Conservation (phyloP, 306 rosid species). For the Lathyrus oleraceus region DNA sequence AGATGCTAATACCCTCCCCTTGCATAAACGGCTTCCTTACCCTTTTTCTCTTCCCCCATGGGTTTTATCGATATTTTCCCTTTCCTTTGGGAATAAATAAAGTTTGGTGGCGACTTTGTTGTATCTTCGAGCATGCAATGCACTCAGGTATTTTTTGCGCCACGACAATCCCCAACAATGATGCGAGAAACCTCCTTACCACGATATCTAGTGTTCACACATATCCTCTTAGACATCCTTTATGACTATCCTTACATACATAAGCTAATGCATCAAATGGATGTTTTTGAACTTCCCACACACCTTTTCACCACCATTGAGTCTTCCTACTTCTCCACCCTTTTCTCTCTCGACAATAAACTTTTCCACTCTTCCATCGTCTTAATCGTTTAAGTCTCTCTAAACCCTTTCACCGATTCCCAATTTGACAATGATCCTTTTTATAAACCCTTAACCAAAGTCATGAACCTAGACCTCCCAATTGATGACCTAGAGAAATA, state of each 20-base stretch:
- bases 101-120: too few species aligned
- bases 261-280: constrained; percentile 81
- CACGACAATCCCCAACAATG: constrained; percentile 19
- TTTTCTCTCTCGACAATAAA: constrained; percentile 46
- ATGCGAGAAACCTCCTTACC: constrained; percentile 42
- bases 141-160: too few species aligned
- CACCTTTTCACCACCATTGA: constrained; percentile 69
- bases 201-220: constrained; percentile 62
- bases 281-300: constrained; percentile 72
- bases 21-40: too few species aligned
- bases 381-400: constrained; percentile 72
- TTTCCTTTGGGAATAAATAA: too few species aligned
- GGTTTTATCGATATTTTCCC: too few species aligned
- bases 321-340: constrained; percentile 58
- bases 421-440: constrained; percentile 1
- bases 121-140: too few species aligned
- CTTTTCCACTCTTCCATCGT: constrained; percentile 82
- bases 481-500: constrained; percentile 60
- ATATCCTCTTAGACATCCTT: constrained; percentile 66
- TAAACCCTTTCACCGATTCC: constrained; percentile 44
- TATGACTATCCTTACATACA: constrained; percentile 75
- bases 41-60: too few species aligned
- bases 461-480: constrained; percentile 52
- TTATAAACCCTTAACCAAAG: constrained; percentile 42
- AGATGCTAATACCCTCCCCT: too few species aligned